Base-by-base conservation (phyloP, 148 eudicot genomes). In the Limonium bicolor region DNA sequence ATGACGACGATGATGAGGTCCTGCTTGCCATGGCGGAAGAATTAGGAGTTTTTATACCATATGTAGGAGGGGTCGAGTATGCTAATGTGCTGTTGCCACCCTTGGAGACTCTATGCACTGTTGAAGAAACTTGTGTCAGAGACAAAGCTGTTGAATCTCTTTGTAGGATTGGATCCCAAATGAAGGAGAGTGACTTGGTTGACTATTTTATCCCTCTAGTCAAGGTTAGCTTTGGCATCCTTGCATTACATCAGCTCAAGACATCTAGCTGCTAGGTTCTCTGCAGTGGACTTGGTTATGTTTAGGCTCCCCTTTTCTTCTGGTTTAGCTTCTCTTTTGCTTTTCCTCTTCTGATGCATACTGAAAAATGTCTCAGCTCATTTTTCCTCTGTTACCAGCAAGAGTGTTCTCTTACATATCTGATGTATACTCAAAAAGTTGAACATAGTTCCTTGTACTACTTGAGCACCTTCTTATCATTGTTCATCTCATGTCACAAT, bases 61-160 rank as follows among this genome's bases (percentile, higher is more conserved):
- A 56, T 56, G 82, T 70, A 0, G 82, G 82, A 1, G 82, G 82
- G 18, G 63, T 67, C 11, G 76, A 67, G 46, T 54, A 67, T 27
- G 77, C 77, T 20, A 44, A 52, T 52, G 77, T 75, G 20, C 51
- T 75, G 73, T 58, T 75, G 30, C 47, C 73, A 3, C 77, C 82
- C 0, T 55, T 75, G 62, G 82, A 75, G 46, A 60, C 71, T 14
- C 43, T 70, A 12, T 75, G 77, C 48, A 61, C 65, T 11, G 77
- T 75, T 13, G 82, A 75, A 31, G 82, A 75, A 47, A 75, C 82
- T 45, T 70, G 82, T 50, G 82, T 75, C 4, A 64, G 77, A 55
- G 82, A 70, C 25, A 75, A 75, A 38, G 65, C 82, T 0, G 82
- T 75, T 0, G 77, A 70, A 22, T 70, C 77, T 2, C 58, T 75